Evolutionary conservation across 192 early-diverging fungal genomes (phyloP).

Genomic region (Gryganskiella cystojenkinii): DNA sequence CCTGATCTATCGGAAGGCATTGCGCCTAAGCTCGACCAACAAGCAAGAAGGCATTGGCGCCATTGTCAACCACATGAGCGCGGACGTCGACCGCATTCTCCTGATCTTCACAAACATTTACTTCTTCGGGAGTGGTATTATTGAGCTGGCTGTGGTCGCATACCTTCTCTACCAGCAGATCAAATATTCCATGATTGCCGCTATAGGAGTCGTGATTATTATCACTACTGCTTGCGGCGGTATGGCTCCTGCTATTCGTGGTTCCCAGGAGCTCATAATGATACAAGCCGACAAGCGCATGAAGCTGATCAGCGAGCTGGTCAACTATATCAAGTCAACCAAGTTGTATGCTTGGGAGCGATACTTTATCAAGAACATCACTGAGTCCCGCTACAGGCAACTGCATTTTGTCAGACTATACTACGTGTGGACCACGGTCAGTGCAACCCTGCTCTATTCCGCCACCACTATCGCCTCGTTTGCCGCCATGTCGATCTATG

Average conservation of each 20-base stretch:
- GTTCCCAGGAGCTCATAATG: slow-evolving; percentile 72
- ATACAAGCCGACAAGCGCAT: slow-evolving; percentile 73
- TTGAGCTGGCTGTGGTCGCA: slow-evolving; percentile 74
- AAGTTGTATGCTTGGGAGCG: slow-evolving; percentile 85
- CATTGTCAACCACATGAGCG: slow-evolving; percentile 68
- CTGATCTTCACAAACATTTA: slow-evolving; percentile 65
- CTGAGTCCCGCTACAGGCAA: slow-evolving; percentile 59
- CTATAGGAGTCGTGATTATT: slow-evolving; percentile 74
- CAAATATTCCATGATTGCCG: slow-evolving; percentile 73
- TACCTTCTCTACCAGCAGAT: slow-evolving; percentile 74
- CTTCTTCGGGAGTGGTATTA: slow-evolving; percentile 69
- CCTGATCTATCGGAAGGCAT: slow-evolving; percentile 75
- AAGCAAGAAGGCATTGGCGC: slow-evolving; percentile 73
- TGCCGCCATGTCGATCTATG: slow-evolving; percentile 68
- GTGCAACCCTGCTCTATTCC: neutral
- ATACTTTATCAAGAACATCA: slow-evolving; percentile 62
- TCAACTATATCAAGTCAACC: slow-evolving; percentile 80
- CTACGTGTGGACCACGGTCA: slow-evolving; percentile 57
- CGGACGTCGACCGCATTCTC: slow-evolving; percentile 55
- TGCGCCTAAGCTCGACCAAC: slow-evolving; percentile 68
- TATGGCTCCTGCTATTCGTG: slow-evolving; percentile 59
- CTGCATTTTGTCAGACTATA: slow-evolving; percentile 65
- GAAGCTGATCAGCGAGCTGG: slow-evolving; percentile 75
- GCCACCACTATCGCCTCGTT: slow-evolving; percentile 63
- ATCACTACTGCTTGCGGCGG: slow-evolving; percentile 69